Conservation (phyloP, 164 flowering plant genomes). For the Akebia trifoliata region DNA sequence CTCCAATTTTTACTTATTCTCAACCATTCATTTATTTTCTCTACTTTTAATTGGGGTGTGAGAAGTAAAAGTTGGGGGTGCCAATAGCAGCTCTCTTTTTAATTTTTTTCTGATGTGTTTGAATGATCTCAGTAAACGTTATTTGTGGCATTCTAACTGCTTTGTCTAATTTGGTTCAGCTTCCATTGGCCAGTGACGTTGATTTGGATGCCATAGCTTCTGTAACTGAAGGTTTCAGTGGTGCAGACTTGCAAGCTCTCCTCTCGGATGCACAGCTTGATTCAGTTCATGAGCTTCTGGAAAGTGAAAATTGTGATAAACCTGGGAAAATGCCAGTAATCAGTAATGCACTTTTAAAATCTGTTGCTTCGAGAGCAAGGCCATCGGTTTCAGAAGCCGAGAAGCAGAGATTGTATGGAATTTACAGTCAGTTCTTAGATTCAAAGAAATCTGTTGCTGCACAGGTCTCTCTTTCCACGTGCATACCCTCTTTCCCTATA, state of each 20-base stretch:
- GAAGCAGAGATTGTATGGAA: constrained; percentile 62
- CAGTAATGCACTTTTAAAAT: constrained; percentile 48
- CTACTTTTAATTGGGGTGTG: too few relatives aligned
- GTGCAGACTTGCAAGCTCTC: constrained; percentile 97
- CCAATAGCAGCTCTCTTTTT: neutral
- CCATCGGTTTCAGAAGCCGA: constrained; percentile 89
- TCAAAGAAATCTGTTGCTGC: constrained; percentile 64
- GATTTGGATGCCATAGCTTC: constrained; percentile 64
- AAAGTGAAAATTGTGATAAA: constrained; percentile 21
- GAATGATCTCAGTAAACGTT: neutral
- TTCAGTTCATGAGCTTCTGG: constrained; percentile 74
- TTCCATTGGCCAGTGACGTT: constrained; percentile 66
- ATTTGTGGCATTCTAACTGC: neutral
- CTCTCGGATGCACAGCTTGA: constrained; percentile 92
- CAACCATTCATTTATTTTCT: too few relatives aligned
- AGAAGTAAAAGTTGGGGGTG: too few relatives aligned
- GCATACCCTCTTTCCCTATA: constrained; percentile 8
- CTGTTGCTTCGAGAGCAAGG: constrained; percentile 62
- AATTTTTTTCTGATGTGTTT: neutral
- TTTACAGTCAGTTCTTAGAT: constrained; percentile 80
- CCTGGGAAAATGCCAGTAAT: constrained; percentile 55
- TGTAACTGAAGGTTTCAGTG: constrained; percentile 93
- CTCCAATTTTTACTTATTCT: too few relatives aligned
- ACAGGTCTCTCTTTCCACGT: constrained; percentile 41
- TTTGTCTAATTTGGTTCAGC: constrained; percentile 40